phyloP scores from a whole-genome alignment of 257 asterid species.

The Salvia splendens region DNA sequence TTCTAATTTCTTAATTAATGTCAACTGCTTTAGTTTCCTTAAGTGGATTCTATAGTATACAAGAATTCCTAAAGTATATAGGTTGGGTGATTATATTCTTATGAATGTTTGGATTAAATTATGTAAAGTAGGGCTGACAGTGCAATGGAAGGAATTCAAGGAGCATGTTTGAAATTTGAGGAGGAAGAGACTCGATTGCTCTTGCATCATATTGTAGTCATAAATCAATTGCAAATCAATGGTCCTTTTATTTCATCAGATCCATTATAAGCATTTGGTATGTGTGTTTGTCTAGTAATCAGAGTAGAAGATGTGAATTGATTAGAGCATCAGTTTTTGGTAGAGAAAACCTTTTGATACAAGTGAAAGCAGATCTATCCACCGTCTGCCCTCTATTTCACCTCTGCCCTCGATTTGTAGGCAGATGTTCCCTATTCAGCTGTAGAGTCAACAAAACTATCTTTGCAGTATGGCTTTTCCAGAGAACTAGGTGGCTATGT shows the following conservation, averaged over 20 bases:
- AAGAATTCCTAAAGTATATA: background rate
- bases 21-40: conserved; percentile 5
- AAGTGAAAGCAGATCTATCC: background rate
- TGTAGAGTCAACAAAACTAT: conserved; percentile 2
- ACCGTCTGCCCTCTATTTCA: too few species aligned
- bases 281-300: conserved; percentile 6
- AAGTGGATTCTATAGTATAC: too few species aligned
- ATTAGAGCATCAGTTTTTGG: background rate
- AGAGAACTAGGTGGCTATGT: too few species aligned
- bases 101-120: background rate
- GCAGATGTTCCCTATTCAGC: too few species aligned
- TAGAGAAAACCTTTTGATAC: background rate
- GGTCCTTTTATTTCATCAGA: background rate
- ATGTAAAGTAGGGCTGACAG: background rate
- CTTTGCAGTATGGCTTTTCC: background rate
- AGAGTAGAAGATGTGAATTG: background rate
- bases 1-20: background rate
- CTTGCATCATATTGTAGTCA: too few species aligned
- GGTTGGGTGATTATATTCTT: background rate
- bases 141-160: background rate
- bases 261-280: background rate
- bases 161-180: background rate
- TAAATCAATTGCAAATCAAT: background rate
- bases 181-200: background rate
- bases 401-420: too few species aligned